Evolutionary conservation across 768 basidiomycete genomes (phyloP), one percentile per base, ranked within the genome.

Genomic region (Tulasnella sp.): DNA sequence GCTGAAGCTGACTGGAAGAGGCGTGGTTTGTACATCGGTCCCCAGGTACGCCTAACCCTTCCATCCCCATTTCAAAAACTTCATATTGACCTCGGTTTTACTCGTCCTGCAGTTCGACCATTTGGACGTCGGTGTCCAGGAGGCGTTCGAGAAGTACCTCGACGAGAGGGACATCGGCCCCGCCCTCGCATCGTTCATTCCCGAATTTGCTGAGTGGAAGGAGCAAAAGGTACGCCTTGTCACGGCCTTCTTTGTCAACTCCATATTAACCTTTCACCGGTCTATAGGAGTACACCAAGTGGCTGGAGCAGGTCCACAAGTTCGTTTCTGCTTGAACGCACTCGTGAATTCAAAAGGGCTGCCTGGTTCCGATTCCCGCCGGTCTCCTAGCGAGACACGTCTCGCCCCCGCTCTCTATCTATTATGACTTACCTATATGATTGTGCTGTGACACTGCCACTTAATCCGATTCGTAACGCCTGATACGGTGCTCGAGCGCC

Each of bases 1-100:
- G 91, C 93, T 8, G 95, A 99, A 79, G 91, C 93, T 9, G 96
- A 98, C 84, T 98, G 93, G 94, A 92, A 91, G 82, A 89, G 96
- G 68, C 89, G 96, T 25, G 94, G 93, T 1, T 84, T 93, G 79
- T 99, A 97, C 86, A 90, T 97, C 81, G 97, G 97, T 0, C 97
- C 96, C 72, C 90, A 92, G 85, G 90, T 93, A 79, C 77, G 85
- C 79, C 3, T 29, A 0, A 19, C 31, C 67, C 54, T 49, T 72
- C 25, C 39, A n/a, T n/a, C 36, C 38, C 25, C 34, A 25, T 76
- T 40, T 38, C 39, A 64, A 37, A 19, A 40, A 71, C n/a, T 29
- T 39, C 22, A 42, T 69, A 67, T 38, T 76, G 64, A 67, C 39
- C 68, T 25, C 22, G 2, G 37, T 9, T 31, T 6, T 19, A 39